Conservation (phyloP, 495 filamentous ascomycete species). For the Glarea lozoyensis region DNA sequence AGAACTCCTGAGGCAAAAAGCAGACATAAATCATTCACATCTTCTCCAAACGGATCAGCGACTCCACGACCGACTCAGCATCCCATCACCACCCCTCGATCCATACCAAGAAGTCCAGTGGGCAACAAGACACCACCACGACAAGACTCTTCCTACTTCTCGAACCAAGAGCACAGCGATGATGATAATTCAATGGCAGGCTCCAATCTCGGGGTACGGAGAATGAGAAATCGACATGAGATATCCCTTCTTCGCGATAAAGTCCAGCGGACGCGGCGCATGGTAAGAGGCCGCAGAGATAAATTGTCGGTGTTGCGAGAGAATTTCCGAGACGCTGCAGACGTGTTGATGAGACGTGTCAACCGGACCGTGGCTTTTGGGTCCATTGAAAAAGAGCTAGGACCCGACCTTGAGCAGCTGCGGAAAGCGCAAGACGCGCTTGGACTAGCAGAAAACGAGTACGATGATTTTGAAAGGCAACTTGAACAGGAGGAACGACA, state of each 20-base stretch:
- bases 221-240: slow-evolving; percentile 13
- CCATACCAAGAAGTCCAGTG: background rate
- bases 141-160: slow-evolving; percentile 17
- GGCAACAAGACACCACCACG: background rate
- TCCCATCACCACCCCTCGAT: background rate
- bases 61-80: background rate
- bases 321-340: slow-evolving; percentile 1
- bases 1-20: background rate
- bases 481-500: slow-evolving; percentile 14
- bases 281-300: slow-evolving; percentile 2
- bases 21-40: slow-evolving; percentile 4
- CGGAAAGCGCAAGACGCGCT: slow-evolving; percentile 11
- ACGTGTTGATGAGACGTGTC: slow-evolving; percentile 5
- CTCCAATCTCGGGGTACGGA: slow-evolving; percentile 1
- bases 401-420: slow-evolving; percentile 6
- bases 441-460: slow-evolving; percentile 12
- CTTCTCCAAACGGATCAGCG: no score
- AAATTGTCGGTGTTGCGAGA: slow-evolving; percentile 5
- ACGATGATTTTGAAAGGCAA: slow-evolving; percentile 10
- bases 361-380: slow-evolving; percentile 6
- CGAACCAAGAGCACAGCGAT: background rate
- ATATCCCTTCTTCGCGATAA: slow-evolving; percentile 9
- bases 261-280: slow-evolving; percentile 8
- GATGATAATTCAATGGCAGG: slow-evolving; percentile 2
- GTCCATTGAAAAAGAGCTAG: slow-evolving; percentile 1